These are phyloP conservation scores for Phylloporus sp. DNA, from an alignment of 768 basidiomycete genomes.

Conservation along the genomic window DNA sequence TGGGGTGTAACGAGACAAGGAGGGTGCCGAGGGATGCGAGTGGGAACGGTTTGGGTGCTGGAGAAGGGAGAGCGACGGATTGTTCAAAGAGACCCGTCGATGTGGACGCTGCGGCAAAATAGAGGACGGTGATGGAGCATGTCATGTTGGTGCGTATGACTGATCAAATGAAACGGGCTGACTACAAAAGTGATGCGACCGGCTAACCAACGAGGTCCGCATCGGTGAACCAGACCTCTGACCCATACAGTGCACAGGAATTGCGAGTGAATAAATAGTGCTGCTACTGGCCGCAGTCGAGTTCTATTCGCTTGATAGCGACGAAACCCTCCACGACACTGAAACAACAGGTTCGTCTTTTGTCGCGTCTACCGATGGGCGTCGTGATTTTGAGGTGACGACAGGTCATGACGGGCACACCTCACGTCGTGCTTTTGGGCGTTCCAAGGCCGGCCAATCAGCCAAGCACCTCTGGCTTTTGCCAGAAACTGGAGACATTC, in stretches of 20 bases:
- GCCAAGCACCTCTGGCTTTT: conserved; percentile 30
- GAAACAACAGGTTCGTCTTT: conserved; percentile 1
- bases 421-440: conserved; percentile 27
- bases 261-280: background rate
- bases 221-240: too few relatives aligned
- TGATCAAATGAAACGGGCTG: too few relatives aligned
- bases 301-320: too few relatives aligned
- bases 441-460: conserved; percentile 17
- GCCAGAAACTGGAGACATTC: conserved; percentile 33
- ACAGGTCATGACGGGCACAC: conserved; percentile 14
- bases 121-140: conserved; percentile 41
- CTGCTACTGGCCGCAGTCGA: too few relatives aligned
- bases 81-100: conserved; percentile 58
- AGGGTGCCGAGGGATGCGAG: conserved; percentile 48
- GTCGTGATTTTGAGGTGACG: background rate
- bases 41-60: conserved; percentile 33
- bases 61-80: conserved; percentile 41
- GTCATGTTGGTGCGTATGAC: too few relatives aligned
- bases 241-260: background rate
- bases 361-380: background rate
- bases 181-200: too few relatives aligned
- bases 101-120: conserved; percentile 66
- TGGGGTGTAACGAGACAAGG: conserved; percentile 54
- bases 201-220: too few relatives aligned
- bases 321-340: background rate